These are phyloP conservation scores for Suillus subluteus DNA, from an alignment of 768 basidiomycete genomes.

Conservation along the genomic window DNA sequence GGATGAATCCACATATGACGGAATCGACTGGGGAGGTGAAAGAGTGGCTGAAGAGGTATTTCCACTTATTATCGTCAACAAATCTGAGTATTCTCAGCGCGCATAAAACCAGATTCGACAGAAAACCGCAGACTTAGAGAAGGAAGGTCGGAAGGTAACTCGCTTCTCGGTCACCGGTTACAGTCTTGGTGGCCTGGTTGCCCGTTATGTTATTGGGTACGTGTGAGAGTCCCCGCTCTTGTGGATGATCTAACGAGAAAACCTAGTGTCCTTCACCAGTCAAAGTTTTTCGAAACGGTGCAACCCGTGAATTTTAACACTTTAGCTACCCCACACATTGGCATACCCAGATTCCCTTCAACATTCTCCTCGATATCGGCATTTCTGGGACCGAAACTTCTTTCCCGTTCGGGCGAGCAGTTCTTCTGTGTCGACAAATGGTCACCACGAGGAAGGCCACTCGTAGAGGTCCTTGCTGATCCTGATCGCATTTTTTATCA, in stretches of 20 bases:
- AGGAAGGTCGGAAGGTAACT: constrained; percentile 59
- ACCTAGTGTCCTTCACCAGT: constrained; percentile 62
- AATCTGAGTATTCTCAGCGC: constrained; percentile 12
- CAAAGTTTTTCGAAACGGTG: constrained; percentile 71
- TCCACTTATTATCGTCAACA: not conserved
- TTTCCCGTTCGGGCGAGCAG: constrained; percentile 82
- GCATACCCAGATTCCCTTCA: constrained; percentile 66
- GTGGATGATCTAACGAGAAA: constrained; percentile 12
- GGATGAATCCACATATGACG: constrained; percentile 76
- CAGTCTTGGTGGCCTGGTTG: constrained; percentile 78
- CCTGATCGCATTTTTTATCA: constrained; percentile 80
- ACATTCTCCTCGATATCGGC: constrained; percentile 56
- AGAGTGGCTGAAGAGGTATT: constrained; percentile 78
- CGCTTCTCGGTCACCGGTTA: constrained; percentile 81
- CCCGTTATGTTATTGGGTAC: constrained; percentile 77
- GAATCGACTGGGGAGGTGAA: constrained; percentile 84
- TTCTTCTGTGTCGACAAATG: constrained; percentile 78
- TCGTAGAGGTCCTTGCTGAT: constrained; percentile 82
- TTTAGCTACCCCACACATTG: constrained; percentile 83
- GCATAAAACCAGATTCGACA: constrained; percentile 50
- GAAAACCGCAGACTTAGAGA: constrained; percentile 55
- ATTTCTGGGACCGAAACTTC: constrained; percentile 64
- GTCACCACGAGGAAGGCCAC: constrained; percentile 63
- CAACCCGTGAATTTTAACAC: constrained; percentile 82
- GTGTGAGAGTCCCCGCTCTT: constrained; percentile 17